phyloP scores from a whole-genome alignment of 164 flowering plant species.

The Piper longum region DNA sequence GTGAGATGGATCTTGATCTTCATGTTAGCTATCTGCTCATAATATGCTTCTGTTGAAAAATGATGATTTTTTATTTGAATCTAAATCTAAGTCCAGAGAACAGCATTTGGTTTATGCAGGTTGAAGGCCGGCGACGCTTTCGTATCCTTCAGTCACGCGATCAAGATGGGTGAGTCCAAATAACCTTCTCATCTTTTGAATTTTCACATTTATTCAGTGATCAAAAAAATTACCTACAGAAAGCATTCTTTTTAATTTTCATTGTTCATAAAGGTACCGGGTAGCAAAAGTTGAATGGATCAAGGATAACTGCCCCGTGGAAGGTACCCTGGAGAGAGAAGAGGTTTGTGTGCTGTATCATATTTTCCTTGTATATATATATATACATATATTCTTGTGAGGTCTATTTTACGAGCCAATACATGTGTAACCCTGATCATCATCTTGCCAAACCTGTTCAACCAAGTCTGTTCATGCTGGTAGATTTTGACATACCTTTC shows the following conservation, averaged over 20 bases:
- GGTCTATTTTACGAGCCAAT: too few relatives aligned
- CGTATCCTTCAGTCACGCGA: constrained; percentile 69
- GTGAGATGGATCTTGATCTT: constrained; percentile 20
- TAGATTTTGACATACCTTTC: too few relatives aligned
- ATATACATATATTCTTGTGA: too few relatives aligned
- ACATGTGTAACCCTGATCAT: too few relatives aligned
- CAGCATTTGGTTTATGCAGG: constrained; percentile 27
- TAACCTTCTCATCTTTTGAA: neutral
- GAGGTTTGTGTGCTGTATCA: constrained; percentile 33
- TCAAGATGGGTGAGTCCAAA: constrained; percentile 80
- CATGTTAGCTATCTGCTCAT: neutral
- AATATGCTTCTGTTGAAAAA: neutral
- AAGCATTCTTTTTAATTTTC: neutral
- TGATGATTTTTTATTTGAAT: neutral
- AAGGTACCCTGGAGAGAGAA: constrained; percentile 36
- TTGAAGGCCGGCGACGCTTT: constrained; percentile 86
- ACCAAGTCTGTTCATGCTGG: too few relatives aligned
- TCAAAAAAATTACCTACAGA: neutral
- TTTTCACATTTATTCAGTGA: neutral
- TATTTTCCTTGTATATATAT: neutral
- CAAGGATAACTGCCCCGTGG: constrained; percentile 45
- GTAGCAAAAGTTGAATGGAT: constrained; percentile 89
- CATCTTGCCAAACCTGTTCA: too few relatives aligned
- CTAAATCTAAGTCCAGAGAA: neutral
- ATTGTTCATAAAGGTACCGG: constrained; percentile 49